Conservation (phyloP, 352 stramenopile genomes). For the Phytopythium vexans region DNA sequence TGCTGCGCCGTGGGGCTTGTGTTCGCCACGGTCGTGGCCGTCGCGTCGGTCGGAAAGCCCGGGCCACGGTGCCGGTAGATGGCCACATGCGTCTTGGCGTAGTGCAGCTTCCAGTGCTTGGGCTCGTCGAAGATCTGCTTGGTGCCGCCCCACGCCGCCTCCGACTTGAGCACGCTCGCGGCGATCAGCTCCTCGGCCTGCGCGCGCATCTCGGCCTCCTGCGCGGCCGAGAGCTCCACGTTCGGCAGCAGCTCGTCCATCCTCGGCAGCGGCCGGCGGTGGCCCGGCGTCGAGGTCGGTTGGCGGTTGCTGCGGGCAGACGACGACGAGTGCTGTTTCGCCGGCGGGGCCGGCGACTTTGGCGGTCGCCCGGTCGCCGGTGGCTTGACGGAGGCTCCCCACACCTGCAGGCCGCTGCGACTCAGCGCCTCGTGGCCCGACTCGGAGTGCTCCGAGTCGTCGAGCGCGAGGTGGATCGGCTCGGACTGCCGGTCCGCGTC, state of each 20-base stretch:
- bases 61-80: conserved; percentile 43
- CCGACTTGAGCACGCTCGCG: conserved; percentile 31
- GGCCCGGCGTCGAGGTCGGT: neutral
- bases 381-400: too few species aligned
- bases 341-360: too few species aligned
- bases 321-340: too few species aligned
- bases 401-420: conserved; percentile 5
- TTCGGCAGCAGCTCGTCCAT: conserved; percentile 34
- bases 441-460: conserved; percentile 6
- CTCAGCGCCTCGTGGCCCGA: conserved; percentile 6
- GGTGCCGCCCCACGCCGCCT: conserved; percentile 50
- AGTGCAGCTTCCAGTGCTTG: conserved; percentile 65
- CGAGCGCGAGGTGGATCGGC: neutral
- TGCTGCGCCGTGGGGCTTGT: conserved; percentile 16
- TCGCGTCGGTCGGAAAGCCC: neutral
- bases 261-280: conserved; percentile 13
- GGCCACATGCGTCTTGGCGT: conserved; percentile 42
- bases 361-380: too few species aligned
- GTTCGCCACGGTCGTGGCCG: conserved; percentile 1
- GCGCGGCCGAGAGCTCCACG: conserved; percentile 22
- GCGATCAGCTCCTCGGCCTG: conserved; percentile 37
- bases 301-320: too few species aligned
- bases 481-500: conserved; percentile 8
- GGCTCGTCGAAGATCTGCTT: conserved; percentile 61
- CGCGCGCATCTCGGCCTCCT: conserved; percentile 25